phyloP scores from a whole-genome alignment of 2,329 filamentous ascomycete genomes.

The Botrytis cinerea region DNA sequence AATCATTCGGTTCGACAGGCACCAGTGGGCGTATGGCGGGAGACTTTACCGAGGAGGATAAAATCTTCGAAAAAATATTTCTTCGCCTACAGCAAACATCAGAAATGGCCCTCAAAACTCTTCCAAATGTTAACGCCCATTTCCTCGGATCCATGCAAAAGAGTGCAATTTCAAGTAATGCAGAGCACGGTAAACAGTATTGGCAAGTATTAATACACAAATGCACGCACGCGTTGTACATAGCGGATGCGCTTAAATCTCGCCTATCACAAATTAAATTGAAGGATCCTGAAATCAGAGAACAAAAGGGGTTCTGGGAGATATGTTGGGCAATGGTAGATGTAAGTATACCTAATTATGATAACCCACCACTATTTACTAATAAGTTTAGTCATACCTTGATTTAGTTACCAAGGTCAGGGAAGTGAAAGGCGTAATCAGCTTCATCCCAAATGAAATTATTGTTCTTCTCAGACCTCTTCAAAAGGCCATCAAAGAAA shows the following conservation, averaged over 20 bases:
- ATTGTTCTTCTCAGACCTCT: conserved; percentile 75
- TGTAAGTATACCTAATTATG: conserved; percentile 30
- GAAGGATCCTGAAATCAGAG: conserved; percentile 76
- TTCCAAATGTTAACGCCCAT: conserved; percentile 70
- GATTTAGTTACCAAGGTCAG: conserved; percentile 65
- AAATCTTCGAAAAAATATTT: conserved; percentile 80
- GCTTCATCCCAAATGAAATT: conserved; percentile 64
- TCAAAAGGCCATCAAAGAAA: conserved; percentile 81
- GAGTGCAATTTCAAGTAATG: conserved; percentile 60
- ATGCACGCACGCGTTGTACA: conserved; percentile 69
- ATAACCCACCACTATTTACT: conserved; percentile 33
- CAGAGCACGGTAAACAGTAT: conserved; percentile 61
- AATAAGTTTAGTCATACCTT: conserved; percentile 57
- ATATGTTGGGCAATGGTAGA: conserved; percentile 75
- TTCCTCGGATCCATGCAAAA: conserved; percentile 64
- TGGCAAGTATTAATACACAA: conserved; percentile 73
- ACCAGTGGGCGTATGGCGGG: conserved; percentile 38
- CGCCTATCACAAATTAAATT: conserved; percentile 79
- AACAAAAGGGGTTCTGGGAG: conserved; percentile 62
- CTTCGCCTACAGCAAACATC: conserved; percentile 72
- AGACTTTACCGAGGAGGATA: conserved; percentile 75
- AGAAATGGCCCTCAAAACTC: conserved; percentile 68
- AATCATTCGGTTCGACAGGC: conserved; percentile 66
- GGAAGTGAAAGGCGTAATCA: conserved; percentile 48
- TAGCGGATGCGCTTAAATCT: conserved; percentile 70